phyloP scores from a whole-genome alignment of 2,329 filamentous ascomycete species.

The Blumeriella jaapii region DNA sequence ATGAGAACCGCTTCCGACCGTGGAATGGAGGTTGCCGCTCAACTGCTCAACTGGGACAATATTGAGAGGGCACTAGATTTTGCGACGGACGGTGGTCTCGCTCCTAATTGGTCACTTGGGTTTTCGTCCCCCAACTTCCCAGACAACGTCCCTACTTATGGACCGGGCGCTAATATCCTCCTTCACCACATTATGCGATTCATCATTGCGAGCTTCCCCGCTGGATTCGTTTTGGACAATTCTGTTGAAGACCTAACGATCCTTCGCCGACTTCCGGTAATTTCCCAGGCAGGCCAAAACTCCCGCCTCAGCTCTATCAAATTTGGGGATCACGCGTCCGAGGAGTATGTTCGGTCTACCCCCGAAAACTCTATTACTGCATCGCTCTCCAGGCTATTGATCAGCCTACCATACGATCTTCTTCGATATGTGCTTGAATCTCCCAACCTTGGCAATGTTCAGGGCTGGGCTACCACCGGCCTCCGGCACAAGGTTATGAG shows the following conservation, averaged over 20 bases:
- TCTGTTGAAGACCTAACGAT: constrained; percentile 35
- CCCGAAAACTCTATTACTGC: constrained; percentile 27
- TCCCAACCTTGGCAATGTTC: constrained; percentile 38
- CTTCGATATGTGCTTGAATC: constrained; percentile 57
- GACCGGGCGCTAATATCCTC: constrained; percentile 41
- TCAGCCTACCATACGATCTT: constrained; percentile 58
- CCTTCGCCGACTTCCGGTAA: constrained; percentile 34
- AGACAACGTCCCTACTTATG: constrained; percentile 35
- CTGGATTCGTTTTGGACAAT: constrained; percentile 47
- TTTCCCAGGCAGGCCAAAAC: constrained; percentile 29
- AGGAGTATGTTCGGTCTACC: constrained; percentile 27
- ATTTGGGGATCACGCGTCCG: constrained; percentile 50
- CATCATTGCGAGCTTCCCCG: constrained; percentile 46
- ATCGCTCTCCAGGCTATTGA: constrained; percentile 52
- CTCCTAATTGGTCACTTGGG: constrained; percentile 27
- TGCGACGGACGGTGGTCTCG: constrained; percentile 36
- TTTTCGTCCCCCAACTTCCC: constrained; percentile 9
- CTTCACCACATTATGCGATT: constrained; percentile 46
- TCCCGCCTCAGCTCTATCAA: constrained; percentile 52
- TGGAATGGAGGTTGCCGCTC: constrained; percentile 47
- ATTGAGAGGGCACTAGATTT: constrained; percentile 51
- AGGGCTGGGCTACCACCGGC: constrained; percentile 37
- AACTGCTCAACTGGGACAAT: constrained; percentile 50
- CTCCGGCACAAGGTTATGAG: constrained; percentile 38
- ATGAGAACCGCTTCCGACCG: constrained; percentile 43